Evolutionary conservation across 371 early-diverging fungal species (phyloP).

Genomic region (Blakeslea trispora): DNA sequence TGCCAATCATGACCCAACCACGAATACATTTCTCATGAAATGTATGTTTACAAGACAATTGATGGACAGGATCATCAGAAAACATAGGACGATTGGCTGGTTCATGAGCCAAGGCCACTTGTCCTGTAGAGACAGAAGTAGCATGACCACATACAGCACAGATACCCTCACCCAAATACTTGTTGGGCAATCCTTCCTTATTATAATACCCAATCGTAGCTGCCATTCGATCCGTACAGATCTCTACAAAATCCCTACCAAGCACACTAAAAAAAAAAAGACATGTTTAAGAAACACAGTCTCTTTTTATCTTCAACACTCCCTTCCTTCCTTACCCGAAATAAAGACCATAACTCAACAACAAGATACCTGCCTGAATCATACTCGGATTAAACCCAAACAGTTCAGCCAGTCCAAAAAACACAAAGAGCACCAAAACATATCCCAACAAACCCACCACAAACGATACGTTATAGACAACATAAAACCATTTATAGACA

Average conservation of each 20-base stretch:
- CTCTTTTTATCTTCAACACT: neutral
- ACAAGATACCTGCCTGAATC: constrained; percentile 51
- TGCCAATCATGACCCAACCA: constrained; percentile 94
- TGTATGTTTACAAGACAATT: constrained; percentile 75
- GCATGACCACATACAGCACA: constrained; percentile 84
- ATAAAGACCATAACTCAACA: constrained; percentile 67
- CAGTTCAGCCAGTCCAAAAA: constrained; percentile 58
- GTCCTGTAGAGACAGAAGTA: constrained; percentile 25
- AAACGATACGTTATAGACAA: constrained; percentile 66
- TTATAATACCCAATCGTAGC: constrained; percentile 75
- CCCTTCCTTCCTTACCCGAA: constrained; percentile 57
- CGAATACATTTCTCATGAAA: constrained; percentile 93
- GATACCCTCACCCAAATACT: constrained; percentile 70
- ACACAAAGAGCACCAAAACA: constrained; percentile 52
- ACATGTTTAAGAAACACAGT: neutral
- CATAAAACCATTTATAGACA: constrained; percentile 72
- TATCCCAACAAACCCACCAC: constrained; percentile 67
- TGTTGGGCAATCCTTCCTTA: constrained; percentile 68
- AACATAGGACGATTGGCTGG: constrained; percentile 32
- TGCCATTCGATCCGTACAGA: constrained; percentile 84
- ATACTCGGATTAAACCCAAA: constrained; percentile 44
- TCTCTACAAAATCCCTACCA: constrained; percentile 84
- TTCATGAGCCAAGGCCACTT: constrained; percentile 20
- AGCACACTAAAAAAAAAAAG: too few relatives aligned
- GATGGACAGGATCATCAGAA: constrained; percentile 59